A percentile compares a stretch with the other conserved stretches of the same genome.
phyloP scores from a whole-genome alignment of 2,329 filamentous ascomycete species.

The Colletotrichum agaves region DNA sequence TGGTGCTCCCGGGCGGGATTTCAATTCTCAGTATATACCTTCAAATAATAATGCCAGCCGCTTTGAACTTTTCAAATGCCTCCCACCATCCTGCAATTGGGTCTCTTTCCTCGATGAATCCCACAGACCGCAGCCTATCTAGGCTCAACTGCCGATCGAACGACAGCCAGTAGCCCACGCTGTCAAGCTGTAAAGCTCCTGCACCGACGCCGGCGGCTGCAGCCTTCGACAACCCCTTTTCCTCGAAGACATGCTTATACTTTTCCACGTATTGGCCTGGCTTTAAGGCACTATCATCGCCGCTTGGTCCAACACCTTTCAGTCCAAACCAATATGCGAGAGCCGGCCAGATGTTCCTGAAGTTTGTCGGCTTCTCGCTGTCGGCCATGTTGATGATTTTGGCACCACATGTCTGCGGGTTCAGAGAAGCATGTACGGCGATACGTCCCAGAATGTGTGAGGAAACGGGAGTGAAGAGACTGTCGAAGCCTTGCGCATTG shows the following conservation, averaged over 20 bases:
- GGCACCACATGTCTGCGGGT: constrained; percentile 42
- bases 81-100: constrained; percentile 54
- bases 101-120: constrained; percentile 51
- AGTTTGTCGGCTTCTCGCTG: constrained; percentile 41
- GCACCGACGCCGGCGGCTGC: constrained; percentile 48
- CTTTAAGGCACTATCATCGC: constrained; percentile 10
- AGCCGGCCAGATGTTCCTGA: constrained; percentile 46
- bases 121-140: constrained; percentile 49
- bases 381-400: constrained; percentile 50
- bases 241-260: constrained; percentile 44
- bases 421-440: constrained; percentile 45
- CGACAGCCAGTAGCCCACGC: constrained; percentile 57
- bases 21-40: neutral
- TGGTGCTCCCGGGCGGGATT: neutral
- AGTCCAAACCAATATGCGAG: constrained; percentile 48
- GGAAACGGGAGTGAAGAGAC: constrained; percentile 47
- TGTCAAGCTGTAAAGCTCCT: constrained; percentile 52
- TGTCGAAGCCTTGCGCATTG: constrained; percentile 39
- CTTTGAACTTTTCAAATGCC: constrained; percentile 54
- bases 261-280: constrained; percentile 47
- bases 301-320: constrained; percentile 40
- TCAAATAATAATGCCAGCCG: constrained; percentile 52
- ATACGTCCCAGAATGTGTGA: constrained; percentile 45
- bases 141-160: constrained; percentile 60
- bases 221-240: constrained; percentile 42